Conservation (phyloP, 208 protist species). For the Leptomonas pyrrhocoris region DNA sequence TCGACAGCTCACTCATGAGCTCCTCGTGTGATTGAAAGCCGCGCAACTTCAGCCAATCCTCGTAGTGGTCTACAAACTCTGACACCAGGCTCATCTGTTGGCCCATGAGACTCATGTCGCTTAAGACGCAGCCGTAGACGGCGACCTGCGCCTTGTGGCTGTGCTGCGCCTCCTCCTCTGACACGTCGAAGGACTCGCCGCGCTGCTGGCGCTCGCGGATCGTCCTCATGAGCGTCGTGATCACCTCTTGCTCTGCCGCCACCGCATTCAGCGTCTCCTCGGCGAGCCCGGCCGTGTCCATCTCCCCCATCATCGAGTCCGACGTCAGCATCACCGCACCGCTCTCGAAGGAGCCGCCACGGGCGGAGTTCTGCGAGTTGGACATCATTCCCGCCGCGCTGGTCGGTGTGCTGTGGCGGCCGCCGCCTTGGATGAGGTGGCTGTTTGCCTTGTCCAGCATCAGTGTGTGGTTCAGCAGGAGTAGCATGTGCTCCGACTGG, state of each 20-base stretch:
- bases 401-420: background rate
- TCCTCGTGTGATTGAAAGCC: constrained; percentile 57
- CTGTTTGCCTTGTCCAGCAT: constrained; percentile 44
- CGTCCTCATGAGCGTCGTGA: constrained; percentile 57
- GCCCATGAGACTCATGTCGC: constrained; percentile 75
- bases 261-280: constrained; percentile 56
- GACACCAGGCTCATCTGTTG: constrained; percentile 46
- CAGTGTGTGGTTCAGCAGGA: constrained; percentile 61
- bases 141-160: constrained; percentile 62
- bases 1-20: constrained; percentile 54
- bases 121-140: constrained; percentile 81
- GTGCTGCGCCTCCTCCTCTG: constrained; percentile 45
- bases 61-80: constrained; percentile 71
- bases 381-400: constrained; percentile 11
- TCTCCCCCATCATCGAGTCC: constrained; percentile 27
- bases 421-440: background rate
- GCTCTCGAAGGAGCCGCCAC: constrained; percentile 6
- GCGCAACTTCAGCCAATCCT: constrained; percentile 69
- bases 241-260: constrained; percentile 62
- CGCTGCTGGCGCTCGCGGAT: constrained; percentile 56
- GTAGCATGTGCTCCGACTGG: constrained; percentile 78
- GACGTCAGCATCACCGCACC: constrained; percentile 9
- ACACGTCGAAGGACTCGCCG: constrained; percentile 45
- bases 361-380: constrained; percentile 9
- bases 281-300: constrained; percentile 23